Evolutionary conservation across 2,329 filamentous ascomycete genomes (phyloP), one percentile per base, ranked within the genome.

Genomic region (Pestalotiopsis sp.): DNA sequence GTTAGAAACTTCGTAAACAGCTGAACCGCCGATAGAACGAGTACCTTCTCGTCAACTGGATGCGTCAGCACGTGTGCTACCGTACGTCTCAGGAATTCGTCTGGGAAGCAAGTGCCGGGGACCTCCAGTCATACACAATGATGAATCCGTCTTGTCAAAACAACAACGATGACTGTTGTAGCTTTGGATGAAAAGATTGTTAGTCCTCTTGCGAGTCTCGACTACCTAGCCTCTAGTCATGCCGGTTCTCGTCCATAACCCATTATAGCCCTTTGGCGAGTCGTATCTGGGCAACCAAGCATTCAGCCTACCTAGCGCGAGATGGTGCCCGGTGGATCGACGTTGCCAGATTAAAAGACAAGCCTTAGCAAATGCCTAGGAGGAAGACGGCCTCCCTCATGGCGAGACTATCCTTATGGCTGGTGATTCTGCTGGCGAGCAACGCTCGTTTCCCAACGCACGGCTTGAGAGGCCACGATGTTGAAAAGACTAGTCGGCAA

Each of bases 281-380:
- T 59, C 57, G 27, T 27, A 59, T 59, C 23, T 25, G 25, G 57
- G 20, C 57, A 23, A 27, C 57, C 45, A 52, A n/a, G 45, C 45
- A 52, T 20, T 20, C 45, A n/a, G 45, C 45, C 45, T n/a, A 36
- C 20, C 17, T 52, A 49, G 45, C 45, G 27, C 14, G 57, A 59
- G 27, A 59, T 59, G 23, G 23, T 23, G 57, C 27, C 23, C 23
- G 27, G 57, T 27, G 57, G 57, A 27, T 25, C 57, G 57, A 25
- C 57, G 57, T 59, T 59, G 57, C 57, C 27, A 59, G 17, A 59
- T 59, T 59, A 52, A 23, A 49, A 52, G 45, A 52, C 45, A 52
- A 52, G 45, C 45, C 45, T 52, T 20, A n/a, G 45, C 45, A 52
- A 11, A n/a, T n/a, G 6, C 7, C 17, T 52, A 52, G 45, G 11